Percentiles rank a stretch among this genome's conserved stretches.
These are phyloP conservation scores for Microbotryum silenes-acaulis DNA, from an alignment of 1,284 basidiomycete genomes.

Conservation along the genomic window DNA sequence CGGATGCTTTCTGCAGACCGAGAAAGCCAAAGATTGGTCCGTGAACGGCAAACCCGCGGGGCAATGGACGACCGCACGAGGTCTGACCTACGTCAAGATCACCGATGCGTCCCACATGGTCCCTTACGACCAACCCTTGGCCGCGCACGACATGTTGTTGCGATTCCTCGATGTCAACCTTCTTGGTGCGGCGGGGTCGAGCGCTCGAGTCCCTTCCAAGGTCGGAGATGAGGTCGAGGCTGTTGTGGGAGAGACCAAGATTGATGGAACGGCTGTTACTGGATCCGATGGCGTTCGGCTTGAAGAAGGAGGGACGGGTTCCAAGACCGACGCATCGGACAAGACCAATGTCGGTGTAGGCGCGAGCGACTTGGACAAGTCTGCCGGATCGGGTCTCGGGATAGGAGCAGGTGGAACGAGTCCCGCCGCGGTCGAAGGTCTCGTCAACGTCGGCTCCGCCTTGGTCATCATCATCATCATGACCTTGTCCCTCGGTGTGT, in stretches of 20 bases:
- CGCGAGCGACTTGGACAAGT: constrained; percentile 37
- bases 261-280: constrained; percentile 35
- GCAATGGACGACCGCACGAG: constrained; percentile 79
- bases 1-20: constrained; percentile 48
- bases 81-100: constrained; percentile 86
- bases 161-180: constrained; percentile 90
- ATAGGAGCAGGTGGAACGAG: constrained; percentile 68
- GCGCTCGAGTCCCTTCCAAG: constrained; percentile 62
- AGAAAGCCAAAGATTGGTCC: constrained; percentile 65
- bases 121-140: constrained; percentile 79
- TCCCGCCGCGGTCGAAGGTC: constrained; percentile 57
- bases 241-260: constrained; percentile 41
- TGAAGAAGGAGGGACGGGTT: constrained; percentile 42
- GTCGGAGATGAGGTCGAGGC: constrained; percentile 61
- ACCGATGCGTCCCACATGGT: constrained; percentile 83
- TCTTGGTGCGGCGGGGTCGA: constrained; percentile 62
- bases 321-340: constrained; percentile 37
- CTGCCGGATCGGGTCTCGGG: constrained; percentile 36
- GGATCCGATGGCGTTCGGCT: constrained; percentile 43
- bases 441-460: constrained; percentile 85
- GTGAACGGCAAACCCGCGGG: constrained; percentile 73
- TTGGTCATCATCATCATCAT: constrained; percentile 72
- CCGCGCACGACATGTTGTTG: constrained; percentile 94
- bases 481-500: constrained; percentile 58
- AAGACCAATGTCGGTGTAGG: constrained; percentile 36